Evolutionary conservation across 441 rosid genomes (phyloP).

Genomic region (Kokia cookei): DNA sequence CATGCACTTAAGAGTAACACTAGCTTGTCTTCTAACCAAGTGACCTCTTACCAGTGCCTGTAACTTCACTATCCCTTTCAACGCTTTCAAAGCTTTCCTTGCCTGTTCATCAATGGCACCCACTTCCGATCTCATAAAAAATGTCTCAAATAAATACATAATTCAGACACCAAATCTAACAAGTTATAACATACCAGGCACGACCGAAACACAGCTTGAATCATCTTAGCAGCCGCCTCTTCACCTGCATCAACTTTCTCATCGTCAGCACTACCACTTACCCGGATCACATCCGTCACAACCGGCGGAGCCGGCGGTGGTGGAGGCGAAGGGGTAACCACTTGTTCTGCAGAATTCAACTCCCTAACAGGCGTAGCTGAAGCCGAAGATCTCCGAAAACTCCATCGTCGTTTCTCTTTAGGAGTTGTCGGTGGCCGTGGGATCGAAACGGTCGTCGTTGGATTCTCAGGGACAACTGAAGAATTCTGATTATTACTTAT

Average conservation of each 20-base stretch:
- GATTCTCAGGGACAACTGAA: constrained; percentile 23
- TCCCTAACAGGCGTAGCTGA: constrained; percentile 35
- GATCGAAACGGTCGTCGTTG: constrained; percentile 31
- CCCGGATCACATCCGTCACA: constrained; percentile 21
- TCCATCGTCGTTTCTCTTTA: constrained; percentile 81
- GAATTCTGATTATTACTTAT: constrained; percentile 12
- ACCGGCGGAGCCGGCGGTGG: constrained; percentile 22
- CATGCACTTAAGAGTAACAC: constrained; percentile 59
- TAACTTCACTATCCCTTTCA: constrained; percentile 58
- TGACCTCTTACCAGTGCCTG: constrained; percentile 70
- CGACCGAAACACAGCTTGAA: constrained; percentile 72
- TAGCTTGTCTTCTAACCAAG: constrained; percentile 63
- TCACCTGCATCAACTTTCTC: constrained; percentile 31
- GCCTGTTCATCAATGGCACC: constrained; percentile 40
- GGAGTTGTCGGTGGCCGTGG: constrained; percentile 55
- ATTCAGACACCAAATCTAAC: neutral
- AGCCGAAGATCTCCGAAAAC: constrained; percentile 82
- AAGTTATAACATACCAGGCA: constrained; percentile 44
- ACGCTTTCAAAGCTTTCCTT: constrained; percentile 67
- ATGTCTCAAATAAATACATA: neutral
- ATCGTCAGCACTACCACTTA: constrained; percentile 23
- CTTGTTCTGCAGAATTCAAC: constrained; percentile 23
- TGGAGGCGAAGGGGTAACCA: constrained; percentile 11
- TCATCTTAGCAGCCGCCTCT: constrained; percentile 66
- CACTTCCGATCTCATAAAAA: neutral